These are phyloP conservation scores for Endoconidiophora polonica DNA, from an alignment of 2,329 filamentous ascomycete genomes.

Conservation along the genomic window DNA sequence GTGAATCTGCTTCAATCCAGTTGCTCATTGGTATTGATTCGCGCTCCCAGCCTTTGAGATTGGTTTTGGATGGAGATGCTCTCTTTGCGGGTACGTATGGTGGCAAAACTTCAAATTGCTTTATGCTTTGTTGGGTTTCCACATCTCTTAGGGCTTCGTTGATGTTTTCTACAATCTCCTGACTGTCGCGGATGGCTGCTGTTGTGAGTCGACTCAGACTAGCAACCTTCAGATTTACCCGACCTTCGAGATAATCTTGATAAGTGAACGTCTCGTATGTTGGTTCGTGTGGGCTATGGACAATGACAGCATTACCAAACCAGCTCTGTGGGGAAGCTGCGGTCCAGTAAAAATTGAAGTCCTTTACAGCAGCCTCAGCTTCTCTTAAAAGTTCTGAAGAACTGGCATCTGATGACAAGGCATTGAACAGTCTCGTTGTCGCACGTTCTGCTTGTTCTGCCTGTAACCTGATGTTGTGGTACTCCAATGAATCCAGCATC, in stretches of 20 bases:
- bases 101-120: background rate
- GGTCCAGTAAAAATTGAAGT: conserved; percentile 12
- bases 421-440: background rate
- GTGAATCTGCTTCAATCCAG: background rate
- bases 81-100: conserved; percentile 6
- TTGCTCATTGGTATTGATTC: background rate
- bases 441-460: conserved; percentile 4
- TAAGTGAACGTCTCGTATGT: conserved; percentile 5
- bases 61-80: background rate
- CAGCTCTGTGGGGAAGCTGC: conserved; percentile 13
- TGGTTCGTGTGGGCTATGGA: background rate
- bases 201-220: background rate
- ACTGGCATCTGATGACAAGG: background rate
- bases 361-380: conserved; percentile 4
- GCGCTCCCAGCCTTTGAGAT: conserved; percentile 3
- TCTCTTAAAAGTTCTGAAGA: conserved; percentile 2
- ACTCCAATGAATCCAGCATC: conserved; percentile 1
- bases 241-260: conserved; percentile 8
- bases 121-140: background rate
- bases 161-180: background rate
- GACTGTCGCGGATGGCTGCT: conserved; percentile 3
- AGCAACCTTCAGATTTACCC: background rate
- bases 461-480: conserved; percentile 7
- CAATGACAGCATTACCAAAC: conserved; percentile 4
- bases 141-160: background rate